A percentile compares a stretch with the other conserved stretches of the same genome.
These are phyloP conservation scores for Fusarium musae DNA, from an alignment of 2,329 filamentous ascomycete species.

Conservation along the genomic window DNA sequence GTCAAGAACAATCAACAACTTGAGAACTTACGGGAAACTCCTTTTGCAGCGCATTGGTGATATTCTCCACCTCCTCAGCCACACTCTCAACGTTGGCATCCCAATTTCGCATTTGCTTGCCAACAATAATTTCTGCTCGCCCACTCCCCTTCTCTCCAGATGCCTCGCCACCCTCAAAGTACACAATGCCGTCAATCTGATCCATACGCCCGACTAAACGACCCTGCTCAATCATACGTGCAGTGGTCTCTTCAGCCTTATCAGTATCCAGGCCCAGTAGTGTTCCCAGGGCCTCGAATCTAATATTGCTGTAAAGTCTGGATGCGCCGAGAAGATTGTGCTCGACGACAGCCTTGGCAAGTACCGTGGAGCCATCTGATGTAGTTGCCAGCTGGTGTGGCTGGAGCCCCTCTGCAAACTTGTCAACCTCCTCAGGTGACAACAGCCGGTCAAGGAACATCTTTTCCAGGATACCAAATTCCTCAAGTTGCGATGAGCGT, in stretches of 20 bases:
- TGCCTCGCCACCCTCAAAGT: conserved; percentile 81
- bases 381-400: conserved; percentile 93
- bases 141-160: conserved; percentile 75
- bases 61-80: conserved; percentile 88
- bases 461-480: conserved; percentile 93
- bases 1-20: background rate
- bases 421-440: conserved; percentile 81
- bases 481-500: conserved; percentile 76
- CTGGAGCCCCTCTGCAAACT: conserved; percentile 82
- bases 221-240: conserved; percentile 95
- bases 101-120: conserved; percentile 83
- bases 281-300: conserved; percentile 77
- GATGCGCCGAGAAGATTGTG: conserved; percentile 93
- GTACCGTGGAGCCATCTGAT: conserved; percentile 89
- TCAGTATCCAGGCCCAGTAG: conserved; percentile 82
- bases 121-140: conserved; percentile 71
- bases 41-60: conserved; percentile 82
- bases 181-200: conserved; percentile 89
- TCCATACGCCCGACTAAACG: conserved; percentile 90
- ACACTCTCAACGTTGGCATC: conserved; percentile 87
- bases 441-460: conserved; percentile 94
- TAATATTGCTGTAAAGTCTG: conserved; percentile 80
- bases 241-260: conserved; percentile 90
- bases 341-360: conserved; percentile 93
- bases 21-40: conserved; percentile 73